A percentile compares a stretch with the other conserved stretches of the same genome.
These are phyloP conservation scores for Aphanomyces astaci DNA, from an alignment of 352 stramenopile species.

Conservation along the genomic window DNA sequence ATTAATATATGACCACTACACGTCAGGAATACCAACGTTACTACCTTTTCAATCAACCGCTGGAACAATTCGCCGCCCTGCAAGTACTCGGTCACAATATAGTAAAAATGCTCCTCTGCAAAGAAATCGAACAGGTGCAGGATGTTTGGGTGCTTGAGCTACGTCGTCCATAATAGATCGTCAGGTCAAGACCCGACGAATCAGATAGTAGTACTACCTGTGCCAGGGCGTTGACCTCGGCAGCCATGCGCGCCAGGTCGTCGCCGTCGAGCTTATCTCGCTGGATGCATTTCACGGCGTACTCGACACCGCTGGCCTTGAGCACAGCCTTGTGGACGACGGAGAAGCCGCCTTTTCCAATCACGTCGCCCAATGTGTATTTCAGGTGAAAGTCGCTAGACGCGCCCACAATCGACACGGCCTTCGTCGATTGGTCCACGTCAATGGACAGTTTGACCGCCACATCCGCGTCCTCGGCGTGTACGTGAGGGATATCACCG, in stretches of 20 bases:
- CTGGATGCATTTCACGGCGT: conserved; percentile 88
- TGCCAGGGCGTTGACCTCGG: conserved; percentile 75
- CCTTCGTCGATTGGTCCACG: conserved; percentile 5
- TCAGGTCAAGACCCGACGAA: no score
- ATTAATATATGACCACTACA: not conserved
- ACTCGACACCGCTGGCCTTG: conserved; percentile 70
- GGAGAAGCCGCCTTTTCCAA: conserved; percentile 86
- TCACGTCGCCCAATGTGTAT: conserved; percentile 70
- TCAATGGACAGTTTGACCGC: conserved; percentile 1
- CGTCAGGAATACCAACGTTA: not conserved
- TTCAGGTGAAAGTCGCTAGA: conserved; percentile 3
- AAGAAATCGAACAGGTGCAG: conserved; percentile 89
- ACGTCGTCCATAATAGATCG: not conserved
- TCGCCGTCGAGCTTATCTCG: conserved; percentile 59
- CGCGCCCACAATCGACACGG: not conserved
- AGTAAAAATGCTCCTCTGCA: conserved; percentile 81
- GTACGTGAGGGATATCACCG: not conserved
- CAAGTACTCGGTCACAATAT: conserved; percentile 84
- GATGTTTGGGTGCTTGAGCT: conserved; percentile 86
- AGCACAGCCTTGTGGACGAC: conserved; percentile 78
- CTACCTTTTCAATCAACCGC: conserved; percentile 75
- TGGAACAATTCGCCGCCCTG: conserved; percentile 84
- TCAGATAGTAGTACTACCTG: conserved; percentile 23
- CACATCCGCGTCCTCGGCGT: not conserved
- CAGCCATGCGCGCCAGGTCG: conserved; percentile 74